Percentiles rank a stretch among this genome's conserved stretches.
Conservation (phyloP, 2,329 filamentous ascomycete species). For the Teratosphaeria epicoccoides region DNA sequence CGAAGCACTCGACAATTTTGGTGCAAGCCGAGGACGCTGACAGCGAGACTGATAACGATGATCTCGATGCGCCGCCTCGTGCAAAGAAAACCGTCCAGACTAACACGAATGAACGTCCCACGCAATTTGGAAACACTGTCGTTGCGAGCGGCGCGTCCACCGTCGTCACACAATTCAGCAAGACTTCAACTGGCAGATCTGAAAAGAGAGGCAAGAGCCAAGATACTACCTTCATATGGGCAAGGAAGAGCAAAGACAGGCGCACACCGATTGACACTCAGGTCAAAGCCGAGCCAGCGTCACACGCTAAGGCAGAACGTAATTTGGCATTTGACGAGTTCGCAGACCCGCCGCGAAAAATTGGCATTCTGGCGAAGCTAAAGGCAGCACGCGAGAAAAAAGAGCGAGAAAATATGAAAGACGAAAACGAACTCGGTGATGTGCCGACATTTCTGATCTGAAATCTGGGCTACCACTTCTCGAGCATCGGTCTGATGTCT, state of each 20-base stretch:
- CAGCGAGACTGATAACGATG: conserved; percentile 2
- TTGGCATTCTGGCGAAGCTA: conserved; percentile 15
- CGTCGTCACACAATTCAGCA: conserved; percentile 13
- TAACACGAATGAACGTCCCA: neutral
- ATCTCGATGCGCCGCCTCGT: neutral
- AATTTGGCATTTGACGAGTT: neutral
- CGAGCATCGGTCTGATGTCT: conserved; percentile 67
- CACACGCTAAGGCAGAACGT: neutral
- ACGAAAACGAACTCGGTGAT: conserved; percentile 19
- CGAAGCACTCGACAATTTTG: neutral
- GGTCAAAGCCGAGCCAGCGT: neutral
- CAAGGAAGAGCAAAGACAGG: neutral
- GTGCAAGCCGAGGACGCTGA: neutral
- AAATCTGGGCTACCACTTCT: conserved; percentile 57
- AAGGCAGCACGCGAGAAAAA: conserved; percentile 21
- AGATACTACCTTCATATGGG: neutral
- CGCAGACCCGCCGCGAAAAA: conserved; percentile 1
- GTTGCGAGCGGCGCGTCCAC: neutral
- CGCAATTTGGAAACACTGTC: neutral
- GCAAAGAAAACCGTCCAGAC: neutral
- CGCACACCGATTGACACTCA: neutral
- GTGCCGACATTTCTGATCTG: conserved; percentile 38
- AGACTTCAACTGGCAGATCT: neutral
- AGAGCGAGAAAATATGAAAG: conserved; percentile 16
- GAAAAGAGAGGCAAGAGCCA: conserved; percentile 2